Base-by-base conservation (phyloP, 2,329 filamentous ascomycete genomes). In the Nemania sp. region DNA sequence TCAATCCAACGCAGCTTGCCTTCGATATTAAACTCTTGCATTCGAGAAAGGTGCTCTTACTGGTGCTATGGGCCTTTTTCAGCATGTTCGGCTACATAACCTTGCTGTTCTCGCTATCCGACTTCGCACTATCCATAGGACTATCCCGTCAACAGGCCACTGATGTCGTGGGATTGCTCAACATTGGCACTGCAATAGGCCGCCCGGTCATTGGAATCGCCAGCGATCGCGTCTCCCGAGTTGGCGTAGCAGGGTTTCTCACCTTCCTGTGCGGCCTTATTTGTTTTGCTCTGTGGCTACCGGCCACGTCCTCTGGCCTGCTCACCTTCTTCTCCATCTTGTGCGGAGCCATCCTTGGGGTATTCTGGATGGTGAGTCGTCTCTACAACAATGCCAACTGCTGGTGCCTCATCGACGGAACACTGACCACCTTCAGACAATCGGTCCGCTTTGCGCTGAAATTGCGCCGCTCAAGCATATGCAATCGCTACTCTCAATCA, bases 51-150 rank as follows among this genome's bases (percentile, higher is more conserved):
- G 50, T 32, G 5, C 21, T 20, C 35, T 21, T 59, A 2, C 39
- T 59, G 9, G 18, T 59, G 9, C 50, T 35, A 2, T 59, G 56
- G 56, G 17, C 34, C 25, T 20, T 54, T n/a, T 29, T 54, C n/a
- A 10, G 54, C n/a, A 59, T 54, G 56, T 54, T 59, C 35, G 56
- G 56, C 3, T 59, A 59, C n/a, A 59, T 59, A 9, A 39, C 49
- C 17, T 34, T 59, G 18, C 42, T 43, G 50, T 59, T 59, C 13
- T 42, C 56, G 7, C 29, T 59, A 17, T 37, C 56, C 3, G 56
- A 59, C 29, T 59, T 54, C 40, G 17, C 56, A 1, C 3, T 18
- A 11, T 43, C 18, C 9, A 54, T 54, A 12, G 56, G 56, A 5
- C 25, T 43, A 49, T 59, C 56, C 17, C 5, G 35, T 4, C 34